A percentile compares a stretch with the other conserved stretches of the same genome.
Evolutionary conservation across 2,329 filamentous ascomycete species (phyloP).

Genomic region (Aureobasidium vineae): DNA sequence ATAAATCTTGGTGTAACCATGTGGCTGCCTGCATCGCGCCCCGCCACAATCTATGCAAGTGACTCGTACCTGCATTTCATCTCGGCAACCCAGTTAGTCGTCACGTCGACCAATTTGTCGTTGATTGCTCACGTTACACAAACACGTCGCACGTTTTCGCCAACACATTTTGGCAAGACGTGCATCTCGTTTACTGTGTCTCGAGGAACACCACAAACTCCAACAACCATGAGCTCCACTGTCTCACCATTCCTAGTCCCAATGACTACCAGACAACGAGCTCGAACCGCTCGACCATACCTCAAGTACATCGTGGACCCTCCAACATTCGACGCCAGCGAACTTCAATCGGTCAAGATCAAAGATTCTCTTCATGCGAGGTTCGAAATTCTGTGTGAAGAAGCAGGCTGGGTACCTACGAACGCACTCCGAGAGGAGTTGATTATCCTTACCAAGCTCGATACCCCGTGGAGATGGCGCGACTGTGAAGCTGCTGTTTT

Average conservation of each 20-base stretch:
- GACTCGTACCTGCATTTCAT: slow-evolving; percentile 1
- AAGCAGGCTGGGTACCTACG: background rate
- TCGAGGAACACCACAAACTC: background rate
- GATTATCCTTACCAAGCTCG: background rate
- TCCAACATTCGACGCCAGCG: background rate
- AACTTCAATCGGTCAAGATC: background rate
- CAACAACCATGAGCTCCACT: background rate
- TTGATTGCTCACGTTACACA: background rate
- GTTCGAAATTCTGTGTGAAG: background rate
- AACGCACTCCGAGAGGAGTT: background rate
- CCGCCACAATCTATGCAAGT: background rate
- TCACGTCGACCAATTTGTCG: background rate
- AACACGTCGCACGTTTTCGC: background rate
- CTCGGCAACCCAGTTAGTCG: background rate
- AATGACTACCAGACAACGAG: background rate
- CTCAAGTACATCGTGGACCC: background rate
- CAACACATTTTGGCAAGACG: background rate
- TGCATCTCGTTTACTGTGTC: background rate
- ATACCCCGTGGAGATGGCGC: background rate
- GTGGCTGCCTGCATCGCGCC: background rate
- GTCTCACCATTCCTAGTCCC: background rate
- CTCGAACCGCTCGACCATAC: background rate
- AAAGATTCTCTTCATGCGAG: background rate
- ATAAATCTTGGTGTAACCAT: too few relatives aligned
- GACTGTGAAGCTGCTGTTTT: slow-evolving; percentile 1